phyloP scores from a whole-genome alignment of 805 yeast species.

The Lipomyces chichibuensis region DNA sequence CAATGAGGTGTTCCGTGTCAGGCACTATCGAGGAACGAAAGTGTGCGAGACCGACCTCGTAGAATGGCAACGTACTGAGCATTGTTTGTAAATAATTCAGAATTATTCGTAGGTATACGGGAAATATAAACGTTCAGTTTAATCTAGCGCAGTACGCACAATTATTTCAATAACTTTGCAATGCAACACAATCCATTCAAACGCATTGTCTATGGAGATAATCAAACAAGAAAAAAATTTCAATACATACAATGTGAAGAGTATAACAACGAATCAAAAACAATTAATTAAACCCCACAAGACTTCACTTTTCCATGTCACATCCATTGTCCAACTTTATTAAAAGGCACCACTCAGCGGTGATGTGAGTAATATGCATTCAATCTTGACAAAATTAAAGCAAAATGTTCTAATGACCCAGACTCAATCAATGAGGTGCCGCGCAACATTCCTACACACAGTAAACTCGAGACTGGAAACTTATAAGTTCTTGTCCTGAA shows the following conservation, averaged over 20 bases:
- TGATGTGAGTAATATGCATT: constrained; percentile 2
- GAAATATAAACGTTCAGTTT: background rate
- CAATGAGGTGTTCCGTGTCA: constrained; percentile 77
- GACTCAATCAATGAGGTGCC: too few species aligned
- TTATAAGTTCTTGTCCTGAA: constrained; percentile 23
- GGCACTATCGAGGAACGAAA: constrained; percentile 80
- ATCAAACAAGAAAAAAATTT: background rate
- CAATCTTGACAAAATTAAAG: background rate
- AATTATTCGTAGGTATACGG: background rate
- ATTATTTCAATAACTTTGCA: background rate
- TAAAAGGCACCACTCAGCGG: background rate
- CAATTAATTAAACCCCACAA: background rate
- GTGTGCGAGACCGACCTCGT: constrained; percentile 75
- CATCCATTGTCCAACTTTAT: background rate
- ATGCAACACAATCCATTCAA: background rate
- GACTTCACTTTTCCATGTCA: background rate
- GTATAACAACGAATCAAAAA: background rate
- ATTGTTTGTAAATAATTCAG: background rate
- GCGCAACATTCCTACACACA: too few species aligned
- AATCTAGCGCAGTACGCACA: too few species aligned
- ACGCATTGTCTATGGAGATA: background rate
- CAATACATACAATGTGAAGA: constrained; percentile 1
- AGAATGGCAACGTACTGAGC: background rate
- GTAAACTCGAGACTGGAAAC: background rate
- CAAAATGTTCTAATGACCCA: background rate